Percentiles rank a stretch among this genome's conserved stretches.
phyloP scores from a whole-genome alignment of 2,329 filamentous ascomycete species.

The Pseudogymnoascus sp. region DNA sequence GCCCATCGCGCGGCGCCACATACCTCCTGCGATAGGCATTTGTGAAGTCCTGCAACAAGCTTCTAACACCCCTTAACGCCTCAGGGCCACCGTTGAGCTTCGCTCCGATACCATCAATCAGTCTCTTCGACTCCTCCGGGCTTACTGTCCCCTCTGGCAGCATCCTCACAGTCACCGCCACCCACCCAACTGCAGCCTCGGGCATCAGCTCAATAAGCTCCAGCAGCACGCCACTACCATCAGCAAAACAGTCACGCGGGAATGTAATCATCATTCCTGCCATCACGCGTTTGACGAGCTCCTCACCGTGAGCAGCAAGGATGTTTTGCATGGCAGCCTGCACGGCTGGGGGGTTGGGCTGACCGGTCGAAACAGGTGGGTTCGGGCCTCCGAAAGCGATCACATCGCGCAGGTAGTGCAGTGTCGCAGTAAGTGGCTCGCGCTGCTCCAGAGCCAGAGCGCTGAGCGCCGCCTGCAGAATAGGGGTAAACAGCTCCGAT shows the following conservation, averaged over 20 bases:
- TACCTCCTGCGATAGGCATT: constrained; percentile 89
- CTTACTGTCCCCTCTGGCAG: constrained; percentile 77
- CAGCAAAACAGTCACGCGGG: constrained; percentile 88
- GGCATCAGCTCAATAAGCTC: constrained; percentile 83
- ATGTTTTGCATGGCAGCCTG: constrained; percentile 66
- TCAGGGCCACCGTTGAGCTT: constrained; percentile 58
- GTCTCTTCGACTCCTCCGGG: constrained; percentile 67
- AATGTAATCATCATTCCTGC: constrained; percentile 99
- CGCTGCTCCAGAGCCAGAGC: constrained; percentile 83
- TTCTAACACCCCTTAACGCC: constrained; percentile 67
- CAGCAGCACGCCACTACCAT: constrained; percentile 87
- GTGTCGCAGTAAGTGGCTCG: constrained; percentile 80
- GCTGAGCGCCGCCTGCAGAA: constrained; percentile 80
- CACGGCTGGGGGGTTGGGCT: constrained; percentile 58
- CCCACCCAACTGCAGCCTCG: constrained; percentile 69
- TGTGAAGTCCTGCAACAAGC: constrained; percentile 89
- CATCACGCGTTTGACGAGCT: constrained; percentile 78
- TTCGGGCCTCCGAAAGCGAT: constrained; percentile 80
- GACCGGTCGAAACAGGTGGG: constrained; percentile 52
- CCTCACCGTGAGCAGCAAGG: constrained; percentile 61
- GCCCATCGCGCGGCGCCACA: constrained; percentile 85
- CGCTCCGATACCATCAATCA: constrained; percentile 74
- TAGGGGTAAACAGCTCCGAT: constrained; percentile 69
- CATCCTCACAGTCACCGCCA: constrained; percentile 74
- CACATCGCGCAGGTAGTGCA: constrained; percentile 89